Conservation (phyloP, 73 alveolate species). For the Loxodes magnus region DNA sequence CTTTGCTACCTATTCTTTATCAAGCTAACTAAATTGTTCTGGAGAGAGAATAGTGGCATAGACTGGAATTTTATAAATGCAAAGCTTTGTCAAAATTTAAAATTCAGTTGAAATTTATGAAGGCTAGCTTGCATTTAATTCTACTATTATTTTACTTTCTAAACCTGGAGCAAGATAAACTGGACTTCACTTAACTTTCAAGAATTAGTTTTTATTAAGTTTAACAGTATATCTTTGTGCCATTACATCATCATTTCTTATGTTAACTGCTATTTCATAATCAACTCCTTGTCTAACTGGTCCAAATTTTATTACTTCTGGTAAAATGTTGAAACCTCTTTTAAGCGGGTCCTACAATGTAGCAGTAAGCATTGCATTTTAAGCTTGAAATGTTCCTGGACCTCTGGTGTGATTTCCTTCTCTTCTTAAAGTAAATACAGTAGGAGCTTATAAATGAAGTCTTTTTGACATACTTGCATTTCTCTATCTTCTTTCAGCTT, state of each 20-base stretch:
- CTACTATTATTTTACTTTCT: conserved; percentile 22
- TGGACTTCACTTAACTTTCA: conserved; percentile 19
- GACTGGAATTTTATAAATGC: conserved; percentile 46
- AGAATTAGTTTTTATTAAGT: conserved; percentile 26
- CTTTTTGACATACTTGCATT: conserved; percentile 75
- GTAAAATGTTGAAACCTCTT: conserved; percentile 40
- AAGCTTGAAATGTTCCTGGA: conserved; percentile 79
- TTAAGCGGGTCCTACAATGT: conserved; percentile 76
- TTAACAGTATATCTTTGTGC: conserved; percentile 32
- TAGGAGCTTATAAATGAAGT: conserved; percentile 82
- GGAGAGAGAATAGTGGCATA: conserved; percentile 24
- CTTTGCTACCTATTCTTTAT: conserved; percentile 12
- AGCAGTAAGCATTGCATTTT: conserved; percentile 85
- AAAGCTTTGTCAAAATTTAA: conserved; percentile 44
- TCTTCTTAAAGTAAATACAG: conserved; percentile 80
- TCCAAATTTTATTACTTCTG: conserved; percentile 36
- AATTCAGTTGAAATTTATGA: conserved; percentile 21
- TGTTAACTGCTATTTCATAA: conserved; percentile 29
- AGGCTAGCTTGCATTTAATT: conserved; percentile 11
- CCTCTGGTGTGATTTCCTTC: conserved; percentile 88
- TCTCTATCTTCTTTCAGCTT: conserved; percentile 83
- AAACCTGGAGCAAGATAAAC: conserved; percentile 60
- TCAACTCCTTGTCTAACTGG: conserved; percentile 24
- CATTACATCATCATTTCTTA: conserved; percentile 52
- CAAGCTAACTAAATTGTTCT: neutral